Conservation (phyloP, 164 flowering plant genomes). For the Paratinospora sagittata region DNA sequence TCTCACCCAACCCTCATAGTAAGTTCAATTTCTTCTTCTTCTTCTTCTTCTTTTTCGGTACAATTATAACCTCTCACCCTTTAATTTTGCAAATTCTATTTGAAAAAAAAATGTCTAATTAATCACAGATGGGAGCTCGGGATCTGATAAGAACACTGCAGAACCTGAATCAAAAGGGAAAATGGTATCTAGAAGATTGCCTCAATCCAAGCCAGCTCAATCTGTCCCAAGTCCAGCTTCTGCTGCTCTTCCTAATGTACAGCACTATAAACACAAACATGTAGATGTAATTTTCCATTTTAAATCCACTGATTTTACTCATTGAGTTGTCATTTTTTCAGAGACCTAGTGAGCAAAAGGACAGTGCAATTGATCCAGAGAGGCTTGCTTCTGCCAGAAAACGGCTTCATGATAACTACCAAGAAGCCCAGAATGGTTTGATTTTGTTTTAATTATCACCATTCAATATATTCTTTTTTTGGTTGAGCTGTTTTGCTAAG, state of each 20-base stretch:
- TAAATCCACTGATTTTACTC: background rate
- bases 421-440: conserved; percentile 88
- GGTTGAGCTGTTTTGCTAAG: background rate
- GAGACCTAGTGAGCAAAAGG: conserved; percentile 38
- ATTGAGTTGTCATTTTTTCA: conserved; percentile 3
- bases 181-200: conserved; percentile 18
- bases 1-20: conserved; percentile 76
- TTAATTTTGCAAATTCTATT: background rate
- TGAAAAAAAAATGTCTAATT: background rate
- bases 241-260: conserved; percentile 10
- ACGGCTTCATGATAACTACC: conserved; percentile 84
- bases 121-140: conserved; percentile 21
- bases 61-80: background rate
- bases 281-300: background rate
- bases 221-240: conserved; percentile 1
- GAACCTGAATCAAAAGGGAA: conserved; percentile 51
- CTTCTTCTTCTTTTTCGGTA: background rate
- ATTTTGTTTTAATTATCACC: background rate
- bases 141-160: conserved; percentile 49
- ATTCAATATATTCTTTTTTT: background rate
- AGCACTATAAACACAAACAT: background rate
- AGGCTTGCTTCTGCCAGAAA: conserved; percentile 81
- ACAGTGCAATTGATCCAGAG: conserved; percentile 45
- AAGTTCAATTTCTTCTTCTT: conserved; percentile 24
- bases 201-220: conserved; percentile 31